Evolutionary conservation across 495 filamentous ascomycete genomes (phyloP).

Genomic region (Aspergillus sclerotioniger): DNA sequence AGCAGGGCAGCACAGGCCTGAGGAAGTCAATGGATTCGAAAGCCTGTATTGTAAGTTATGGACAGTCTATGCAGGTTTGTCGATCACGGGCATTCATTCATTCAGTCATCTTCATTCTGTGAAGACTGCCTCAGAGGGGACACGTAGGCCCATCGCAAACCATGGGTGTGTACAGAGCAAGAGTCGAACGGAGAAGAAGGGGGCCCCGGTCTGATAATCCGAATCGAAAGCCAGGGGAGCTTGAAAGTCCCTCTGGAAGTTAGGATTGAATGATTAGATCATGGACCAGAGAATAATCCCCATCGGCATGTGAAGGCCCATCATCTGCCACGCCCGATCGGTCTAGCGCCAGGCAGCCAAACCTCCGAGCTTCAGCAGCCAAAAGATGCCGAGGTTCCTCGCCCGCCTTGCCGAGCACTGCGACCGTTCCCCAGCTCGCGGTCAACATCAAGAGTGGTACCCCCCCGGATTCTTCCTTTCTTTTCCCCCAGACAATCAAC

Average conservation of each 20-base stretch:
- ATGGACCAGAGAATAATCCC: not conserved
- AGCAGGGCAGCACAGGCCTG: conserved; percentile 18
- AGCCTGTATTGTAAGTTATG: no score
- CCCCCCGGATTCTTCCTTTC: conserved; percentile 23
- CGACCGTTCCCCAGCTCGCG: conserved; percentile 21
- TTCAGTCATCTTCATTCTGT: not conserved
- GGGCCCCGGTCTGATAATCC: not conserved
- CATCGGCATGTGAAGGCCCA: conserved; percentile 44
- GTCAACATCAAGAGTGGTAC: no score
- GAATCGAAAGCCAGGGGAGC: not conserved
- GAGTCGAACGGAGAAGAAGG: not conserved
- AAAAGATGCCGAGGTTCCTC: conserved; percentile 48
- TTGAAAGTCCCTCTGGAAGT: not conserved
- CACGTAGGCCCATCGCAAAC: not conserved
- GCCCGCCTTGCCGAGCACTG: conserved; percentile 35
- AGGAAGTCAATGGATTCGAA: not conserved
- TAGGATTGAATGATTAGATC: not conserved
- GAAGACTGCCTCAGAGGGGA: not conserved
- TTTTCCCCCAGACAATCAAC: conserved; percentile 31
- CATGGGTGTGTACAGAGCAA: not conserved
- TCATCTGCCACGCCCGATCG: conserved; percentile 25
- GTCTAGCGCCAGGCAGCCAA: conserved; percentile 20
- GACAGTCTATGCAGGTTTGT: no score
- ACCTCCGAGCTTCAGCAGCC: conserved; percentile 25
- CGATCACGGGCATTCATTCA: no score